A percentile compares a stretch with the other conserved stretches of the same genome.
phyloP scores from a whole-genome alignment of 441 rosid genomes.

The Aleurites moluccanus region DNA sequence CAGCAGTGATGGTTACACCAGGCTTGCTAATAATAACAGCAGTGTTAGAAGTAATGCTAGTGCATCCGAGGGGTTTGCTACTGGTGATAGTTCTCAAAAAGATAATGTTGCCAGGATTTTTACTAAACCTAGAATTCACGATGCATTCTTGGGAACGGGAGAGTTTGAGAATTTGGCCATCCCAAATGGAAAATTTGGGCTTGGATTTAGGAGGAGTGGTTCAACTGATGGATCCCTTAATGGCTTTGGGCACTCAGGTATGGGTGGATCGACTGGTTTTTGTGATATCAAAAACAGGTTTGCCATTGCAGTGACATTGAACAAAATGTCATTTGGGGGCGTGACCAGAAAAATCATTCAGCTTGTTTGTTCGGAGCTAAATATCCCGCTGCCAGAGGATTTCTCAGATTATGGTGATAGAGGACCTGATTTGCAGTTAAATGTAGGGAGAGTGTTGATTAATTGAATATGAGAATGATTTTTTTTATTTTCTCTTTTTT shows the following conservation, averaged over 20 bases:
- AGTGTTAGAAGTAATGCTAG: constrained; percentile 20
- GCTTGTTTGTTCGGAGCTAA: constrained; percentile 81
- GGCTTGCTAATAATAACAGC: constrained; percentile 33
- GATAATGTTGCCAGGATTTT: constrained; percentile 40
- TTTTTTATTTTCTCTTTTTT: no score
- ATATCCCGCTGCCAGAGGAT: constrained; percentile 66
- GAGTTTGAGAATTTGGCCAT: constrained; percentile 51
- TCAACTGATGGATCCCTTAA: constrained; percentile 52
- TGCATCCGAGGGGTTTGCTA: constrained; percentile 23
- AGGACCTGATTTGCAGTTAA: constrained; percentile 25
- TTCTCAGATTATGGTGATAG: constrained; percentile 27
- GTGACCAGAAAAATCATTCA: constrained; percentile 60
- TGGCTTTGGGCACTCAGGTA: constrained; percentile 92
- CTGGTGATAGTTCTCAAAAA: constrained; percentile 21
- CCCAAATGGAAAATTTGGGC: constrained; percentile 68
- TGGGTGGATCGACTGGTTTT: constrained; percentile 93
- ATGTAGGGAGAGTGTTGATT: constrained; percentile 43
- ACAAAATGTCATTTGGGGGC: constrained; percentile 76
- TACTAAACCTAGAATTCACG: constrained; percentile 57
- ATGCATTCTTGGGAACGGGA: constrained; percentile 74
- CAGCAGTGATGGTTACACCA: constrained; percentile 35
- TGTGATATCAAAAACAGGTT: constrained; percentile 71
- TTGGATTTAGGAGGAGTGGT: constrained; percentile 62
- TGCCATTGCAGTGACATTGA: constrained; percentile 80
- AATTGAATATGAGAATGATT: constrained; percentile 35